Evolutionary conservation across 1,284 basidiomycete species (phyloP), one percentile per base, ranked within the genome.

Genomic region (Leccinum solheimii): DNA sequence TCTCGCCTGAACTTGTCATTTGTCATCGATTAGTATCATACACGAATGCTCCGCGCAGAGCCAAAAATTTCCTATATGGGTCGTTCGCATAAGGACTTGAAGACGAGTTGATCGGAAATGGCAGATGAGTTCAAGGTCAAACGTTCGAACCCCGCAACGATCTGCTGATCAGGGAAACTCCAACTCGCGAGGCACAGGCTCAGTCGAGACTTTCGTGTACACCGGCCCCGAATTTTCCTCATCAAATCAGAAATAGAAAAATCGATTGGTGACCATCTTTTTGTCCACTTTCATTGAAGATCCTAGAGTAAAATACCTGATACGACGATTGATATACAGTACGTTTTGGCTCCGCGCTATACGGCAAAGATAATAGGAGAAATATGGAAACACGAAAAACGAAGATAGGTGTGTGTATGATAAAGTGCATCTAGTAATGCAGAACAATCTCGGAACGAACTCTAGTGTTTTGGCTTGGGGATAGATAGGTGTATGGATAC

Each of bases 401-500:
- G 59, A 62, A 57, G 59, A 61, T 69, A 73, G 52, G 48, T 48
- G 56, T 59, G 58, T 60, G 13, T 71, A 64, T 2, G 56, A 36
- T 69, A 67, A 59, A 50, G 45, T 64, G 62, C 65, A 62, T 72
- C 72, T 68, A 68, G 50, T 5, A 55, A 26, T 56, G 57, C 36
- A 57, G 27, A 23, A 5, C 26, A 52, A 52, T 38, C 27, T 32
- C 57, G 54, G 63, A 69, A 72, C 67, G 67, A 70, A 72, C 8
- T 68, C 62, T 70, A 63, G 27, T 21, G 16, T 62, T 57, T 56
- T 13, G 57, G 56, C 6, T 54, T 7, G 40, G 49, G 50, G 54
- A 57, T 58, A 30, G 51, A 59, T 62, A 59, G 50, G 23, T 56
- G 26, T 62, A 72, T 66, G 57, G 65, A 69, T 72, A 72, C 70